Evolutionary conservation across 1,139 yeast genomes (phyloP).

Genomic region (Pichia kudriavzevii): DNA sequence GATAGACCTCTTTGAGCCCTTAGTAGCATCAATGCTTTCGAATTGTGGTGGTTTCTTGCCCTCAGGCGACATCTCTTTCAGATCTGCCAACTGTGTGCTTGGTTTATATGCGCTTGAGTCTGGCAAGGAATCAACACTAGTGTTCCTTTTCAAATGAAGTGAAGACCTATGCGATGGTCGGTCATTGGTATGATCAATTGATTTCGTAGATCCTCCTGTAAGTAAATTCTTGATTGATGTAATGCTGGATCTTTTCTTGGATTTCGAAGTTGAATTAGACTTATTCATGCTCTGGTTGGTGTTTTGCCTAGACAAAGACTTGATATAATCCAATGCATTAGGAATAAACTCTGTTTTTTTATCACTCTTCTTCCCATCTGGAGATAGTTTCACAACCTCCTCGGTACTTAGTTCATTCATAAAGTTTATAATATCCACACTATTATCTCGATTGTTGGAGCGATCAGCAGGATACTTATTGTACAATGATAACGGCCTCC

Average conservation of each 20-base stretch:
- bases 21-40: neutral
- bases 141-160: constrained; percentile 4
- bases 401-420: constrained; percentile 28
- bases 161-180: constrained; percentile 11
- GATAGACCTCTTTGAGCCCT: no score
- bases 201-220: constrained; percentile 39
- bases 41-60: constrained; percentile 5
- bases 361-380: constrained; percentile 27
- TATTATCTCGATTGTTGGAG: constrained; percentile 5
- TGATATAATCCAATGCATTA: constrained; percentile 53
- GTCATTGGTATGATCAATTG: no score
- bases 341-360: constrained; percentile 30
- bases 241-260: constrained; percentile 35
- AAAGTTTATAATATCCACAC: constrained; percentile 18
- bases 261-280: constrained; percentile 2
- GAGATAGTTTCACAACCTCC: constrained; percentile 30
- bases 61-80: constrained; percentile 18
- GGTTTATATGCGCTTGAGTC: neutral
- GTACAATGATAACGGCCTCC: constrained; percentile 14
- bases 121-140: constrained; percentile 16
- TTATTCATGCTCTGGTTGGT: no score
- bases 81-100: constrained; percentile 6
- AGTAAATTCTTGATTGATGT: constrained; percentile 37
- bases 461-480: constrained; percentile 5
- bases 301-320: constrained; percentile 37